Evolutionary conservation across 306 rosid genomes (phyloP).

Genomic region (Lathyrus tuberosus): DNA sequence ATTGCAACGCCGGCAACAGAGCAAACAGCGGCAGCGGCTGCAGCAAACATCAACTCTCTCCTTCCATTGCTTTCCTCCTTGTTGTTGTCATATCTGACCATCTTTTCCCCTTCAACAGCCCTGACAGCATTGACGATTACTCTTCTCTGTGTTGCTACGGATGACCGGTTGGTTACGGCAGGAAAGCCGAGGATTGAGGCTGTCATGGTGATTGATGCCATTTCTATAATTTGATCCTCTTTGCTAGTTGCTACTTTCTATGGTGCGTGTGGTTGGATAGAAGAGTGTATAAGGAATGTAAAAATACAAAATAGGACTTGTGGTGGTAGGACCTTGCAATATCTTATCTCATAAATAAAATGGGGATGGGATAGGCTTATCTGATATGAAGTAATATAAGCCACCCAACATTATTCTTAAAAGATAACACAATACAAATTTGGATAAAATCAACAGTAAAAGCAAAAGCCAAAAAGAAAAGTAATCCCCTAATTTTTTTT

Average conservation of each 20-base stretch:
- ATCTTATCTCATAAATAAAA: conserved; percentile 43
- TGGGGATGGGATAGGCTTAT: background rate
- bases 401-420: conserved; percentile 30
- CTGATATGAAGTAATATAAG: conserved; percentile 10
- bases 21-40: conserved; percentile 46
- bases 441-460: conserved; percentile 23
- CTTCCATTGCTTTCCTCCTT: conserved; percentile 45
- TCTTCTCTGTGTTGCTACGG: conserved; percentile 5
- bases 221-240: conserved; percentile 11
- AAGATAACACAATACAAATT: background rate
- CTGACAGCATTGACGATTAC: conserved; percentile 21
- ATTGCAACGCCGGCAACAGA: conserved; percentile 43
- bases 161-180: conserved; percentile 3
- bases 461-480: background rate
- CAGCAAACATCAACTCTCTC: conserved; percentile 49
- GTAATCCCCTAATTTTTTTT: background rate
- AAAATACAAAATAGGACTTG: background rate
- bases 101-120: conserved; percentile 37
- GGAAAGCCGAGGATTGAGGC: conserved; percentile 44
- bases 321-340: conserved; percentile 26
- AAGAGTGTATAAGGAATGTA: conserved; percentile 29
- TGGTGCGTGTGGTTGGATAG: conserved; percentile 7
- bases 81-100: conserved; percentile 28
- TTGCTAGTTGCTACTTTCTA: background rate
- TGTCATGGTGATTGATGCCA: conserved; percentile 57